Percentiles rank a stretch among this genome's conserved stretches.
These are phyloP conservation scores for Vaccinium myrtillus DNA, from an alignment of 148 eudicot species.

Conservation along the genomic window DNA sequence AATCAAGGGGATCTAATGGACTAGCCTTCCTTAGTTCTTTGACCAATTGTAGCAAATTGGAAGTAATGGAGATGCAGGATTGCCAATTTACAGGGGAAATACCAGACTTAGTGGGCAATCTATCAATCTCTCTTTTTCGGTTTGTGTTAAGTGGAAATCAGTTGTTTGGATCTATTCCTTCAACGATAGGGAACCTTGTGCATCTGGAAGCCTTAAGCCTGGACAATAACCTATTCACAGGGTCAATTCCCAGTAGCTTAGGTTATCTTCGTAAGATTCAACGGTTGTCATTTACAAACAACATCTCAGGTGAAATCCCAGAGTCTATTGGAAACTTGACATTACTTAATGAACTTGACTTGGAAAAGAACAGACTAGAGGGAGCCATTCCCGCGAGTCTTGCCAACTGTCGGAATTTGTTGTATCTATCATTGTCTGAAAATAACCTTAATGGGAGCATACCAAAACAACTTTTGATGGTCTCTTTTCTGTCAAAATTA, in stretches of 20 bases:
- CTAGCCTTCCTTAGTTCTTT: slow-evolving; percentile 8
- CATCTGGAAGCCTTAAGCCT: not conserved
- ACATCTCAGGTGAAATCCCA: slow-evolving; percentile 14
- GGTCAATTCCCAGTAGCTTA: slow-evolving; percentile 8
- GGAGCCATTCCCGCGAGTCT: slow-evolving; percentile 14
- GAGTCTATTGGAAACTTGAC: slow-evolving; percentile 15
- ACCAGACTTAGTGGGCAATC: slow-evolving; percentile 10
- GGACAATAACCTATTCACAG: not conserved
- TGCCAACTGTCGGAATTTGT: not conserved
- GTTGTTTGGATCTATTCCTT: slow-evolving; percentile 15
- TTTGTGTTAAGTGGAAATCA: not conserved
- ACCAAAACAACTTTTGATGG: slow-evolving; percentile 1
- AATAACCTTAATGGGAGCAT: slow-evolving; percentile 19
- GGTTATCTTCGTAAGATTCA: not conserved
- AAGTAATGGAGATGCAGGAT: no score
- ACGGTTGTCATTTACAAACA: not conserved
- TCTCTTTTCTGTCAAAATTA: not conserved
- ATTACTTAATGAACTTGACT: not conserved
- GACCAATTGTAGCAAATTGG: slow-evolving; percentile 10
- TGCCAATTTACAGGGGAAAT: not conserved
- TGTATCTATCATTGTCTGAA: not conserved
- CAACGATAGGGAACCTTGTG: not conserved
- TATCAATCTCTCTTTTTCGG: not conserved
- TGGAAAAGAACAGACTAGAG: not conserved
- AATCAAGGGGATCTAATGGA: slow-evolving; percentile 7